Percentiles rank a stretch among this genome's conserved stretches.
These are phyloP conservation scores for Penicillium fuscoglaucum DNA, from an alignment of 2,329 filamentous ascomycete species.

Conservation along the genomic window DNA sequence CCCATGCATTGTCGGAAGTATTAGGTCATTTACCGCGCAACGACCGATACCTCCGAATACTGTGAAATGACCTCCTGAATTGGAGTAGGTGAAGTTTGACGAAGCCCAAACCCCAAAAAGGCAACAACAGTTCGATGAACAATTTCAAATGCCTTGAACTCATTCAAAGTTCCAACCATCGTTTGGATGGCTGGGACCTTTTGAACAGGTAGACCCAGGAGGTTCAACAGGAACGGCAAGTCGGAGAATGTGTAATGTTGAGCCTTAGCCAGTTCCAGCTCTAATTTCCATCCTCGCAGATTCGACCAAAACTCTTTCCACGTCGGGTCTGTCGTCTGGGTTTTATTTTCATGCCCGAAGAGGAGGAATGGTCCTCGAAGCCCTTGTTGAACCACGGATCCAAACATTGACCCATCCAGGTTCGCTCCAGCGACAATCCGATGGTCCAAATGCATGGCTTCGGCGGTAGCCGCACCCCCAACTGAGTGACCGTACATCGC, in stretches of 20 bases:
- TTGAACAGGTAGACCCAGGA: background rate
- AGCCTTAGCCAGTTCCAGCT: slow-evolving; percentile 17
- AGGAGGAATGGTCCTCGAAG: slow-evolving; percentile 17
- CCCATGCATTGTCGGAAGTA: background rate
- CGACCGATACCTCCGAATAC: background rate
- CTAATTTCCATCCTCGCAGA: slow-evolving; percentile 18
- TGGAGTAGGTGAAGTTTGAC: background rate
- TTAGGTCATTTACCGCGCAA: background rate
- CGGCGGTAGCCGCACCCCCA: slow-evolving; percentile 24
- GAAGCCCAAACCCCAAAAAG: background rate
- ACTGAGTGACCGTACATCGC: slow-evolving; percentile 26
- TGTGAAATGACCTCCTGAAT: background rate
- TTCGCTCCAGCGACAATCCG: slow-evolving; percentile 23
- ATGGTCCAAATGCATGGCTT: slow-evolving; percentile 18
- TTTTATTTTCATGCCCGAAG: slow-evolving; percentile 18
- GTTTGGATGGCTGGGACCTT: background rate
- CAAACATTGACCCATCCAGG: slow-evolving; percentile 21
- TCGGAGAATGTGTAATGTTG: slow-evolving; percentile 22
- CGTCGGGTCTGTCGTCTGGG: slow-evolving; percentile 14
- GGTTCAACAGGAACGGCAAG: slow-evolving; percentile 24
- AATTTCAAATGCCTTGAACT: background rate
- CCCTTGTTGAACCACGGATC: slow-evolving; percentile 14
- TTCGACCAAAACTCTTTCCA: slow-evolving; percentile 17
- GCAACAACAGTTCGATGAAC: background rate
- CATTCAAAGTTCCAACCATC: background rate